A percentile compares a stretch with the other conserved stretches of the same genome.
These are phyloP conservation scores for Prunus mongolica DNA, from an alignment of 306 rosid genomes.

Conservation along the genomic window DNA sequence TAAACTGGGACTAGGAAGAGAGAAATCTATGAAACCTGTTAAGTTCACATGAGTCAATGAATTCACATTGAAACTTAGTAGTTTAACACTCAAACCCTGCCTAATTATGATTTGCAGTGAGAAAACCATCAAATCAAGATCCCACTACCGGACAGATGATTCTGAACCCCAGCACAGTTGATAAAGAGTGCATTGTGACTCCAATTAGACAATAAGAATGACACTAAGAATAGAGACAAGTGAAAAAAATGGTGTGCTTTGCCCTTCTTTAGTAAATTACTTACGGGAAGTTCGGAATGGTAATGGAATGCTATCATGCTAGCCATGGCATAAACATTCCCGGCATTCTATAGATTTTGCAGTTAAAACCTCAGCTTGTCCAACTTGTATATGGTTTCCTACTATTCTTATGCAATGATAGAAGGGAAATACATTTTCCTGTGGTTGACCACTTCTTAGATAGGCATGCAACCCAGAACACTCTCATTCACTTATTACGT, in stretches of 20 bases:
- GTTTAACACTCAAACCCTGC: not conserved
- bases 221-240: not conserved
- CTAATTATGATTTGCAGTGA: not conserved
- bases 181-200: not conserved
- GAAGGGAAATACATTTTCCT: not conserved
- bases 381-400: conserved; percentile 6
- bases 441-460: not conserved
- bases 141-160: not conserved
- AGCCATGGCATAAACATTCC: not conserved
- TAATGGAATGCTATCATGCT: not conserved
- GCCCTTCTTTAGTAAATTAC: not conserved
- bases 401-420: not conserved
- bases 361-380: not conserved
- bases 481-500: not conserved
- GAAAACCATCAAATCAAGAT: not conserved
- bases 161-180: not conserved
- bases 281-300: not conserved
- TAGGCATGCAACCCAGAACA: not conserved
- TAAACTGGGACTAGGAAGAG: not conserved
- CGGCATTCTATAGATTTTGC: not conserved
- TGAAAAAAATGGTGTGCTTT: not conserved
- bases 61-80: not conserved
- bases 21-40: not conserved
- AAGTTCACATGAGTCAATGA: not conserved
- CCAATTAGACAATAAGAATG: not conserved